A percentile compares a stretch with the other conserved stretches of the same genome.
Conservation (phyloP, 179 eudicot genomes). For the Beta macrorhiza region DNA sequence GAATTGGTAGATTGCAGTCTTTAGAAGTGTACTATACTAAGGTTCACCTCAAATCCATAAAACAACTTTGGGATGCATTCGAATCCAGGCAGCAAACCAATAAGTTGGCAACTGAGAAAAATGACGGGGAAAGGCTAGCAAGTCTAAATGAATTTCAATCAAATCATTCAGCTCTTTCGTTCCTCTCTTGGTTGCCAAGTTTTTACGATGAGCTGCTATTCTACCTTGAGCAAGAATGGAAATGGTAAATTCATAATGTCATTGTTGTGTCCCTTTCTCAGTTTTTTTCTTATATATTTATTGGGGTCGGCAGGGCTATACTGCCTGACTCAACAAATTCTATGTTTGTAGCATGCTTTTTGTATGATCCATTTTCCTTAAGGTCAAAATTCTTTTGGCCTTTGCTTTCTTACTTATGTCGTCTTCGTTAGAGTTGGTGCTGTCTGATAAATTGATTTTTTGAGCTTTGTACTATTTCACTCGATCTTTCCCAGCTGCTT, state of each 20-base stretch:
- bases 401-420: not conserved
- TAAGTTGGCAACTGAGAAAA: slow-evolving; percentile 55
- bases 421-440: not conserved
- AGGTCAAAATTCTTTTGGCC: not conserved
- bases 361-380: not conserved
- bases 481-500: not conserved
- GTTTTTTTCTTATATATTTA: slow-evolving; percentile 2
- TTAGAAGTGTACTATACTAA: slow-evolving; percentile 76
- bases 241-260: slow-evolving; percentile 52
- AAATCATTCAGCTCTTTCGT: slow-evolving; percentile 47
- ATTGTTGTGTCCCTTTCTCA: slow-evolving; percentile 11
- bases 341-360: not conserved
- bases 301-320: not conserved
- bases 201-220: slow-evolving; percentile 87
- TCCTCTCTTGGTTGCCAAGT: slow-evolving; percentile 81
- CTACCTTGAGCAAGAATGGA: slow-evolving; percentile 98
- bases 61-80: slow-evolving; percentile 83
- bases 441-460: not conserved
- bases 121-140: slow-evolving; percentile 51
- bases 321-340: not conserved
- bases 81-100: slow-evolving; percentile 60
- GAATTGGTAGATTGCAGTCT: slow-evolving; percentile 89
- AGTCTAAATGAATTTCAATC: slow-evolving; percentile 47
- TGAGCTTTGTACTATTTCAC: too few relatives aligned
- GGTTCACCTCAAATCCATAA: slow-evolving; percentile 78